Evolutionary conservation across 106 monocot genomes (phyloP).

Genomic region (Chionographis japonica): DNA sequence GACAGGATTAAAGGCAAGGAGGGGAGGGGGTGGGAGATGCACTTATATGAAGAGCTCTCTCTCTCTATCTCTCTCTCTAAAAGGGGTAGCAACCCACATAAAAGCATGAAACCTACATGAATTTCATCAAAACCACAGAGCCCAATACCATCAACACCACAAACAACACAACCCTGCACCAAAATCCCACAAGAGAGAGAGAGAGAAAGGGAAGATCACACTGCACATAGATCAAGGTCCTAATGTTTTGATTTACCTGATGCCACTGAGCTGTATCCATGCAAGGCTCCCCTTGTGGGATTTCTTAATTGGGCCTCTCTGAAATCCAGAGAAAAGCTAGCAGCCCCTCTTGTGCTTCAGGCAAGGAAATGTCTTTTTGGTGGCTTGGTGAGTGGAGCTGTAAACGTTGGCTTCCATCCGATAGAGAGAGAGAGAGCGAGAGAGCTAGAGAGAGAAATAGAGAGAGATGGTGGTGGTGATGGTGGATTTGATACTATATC

Average conservation of each 20-base stretch:
- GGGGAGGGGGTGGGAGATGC: constrained; percentile 11
- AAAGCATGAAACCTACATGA: too few species aligned
- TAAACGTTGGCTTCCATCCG: constrained; percentile 4
- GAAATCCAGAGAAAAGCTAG: constrained; percentile 3
- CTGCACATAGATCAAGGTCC: too few species aligned
- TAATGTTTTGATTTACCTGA: constrained; percentile 17
- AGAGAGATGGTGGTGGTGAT: too few species aligned
- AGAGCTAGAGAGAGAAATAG: background rate
- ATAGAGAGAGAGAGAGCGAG: background rate
- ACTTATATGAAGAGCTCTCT: constrained; percentile 6
- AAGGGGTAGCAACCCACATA: too few species aligned
- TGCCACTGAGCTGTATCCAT: constrained; percentile 46
- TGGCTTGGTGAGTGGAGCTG: constrained; percentile 4
- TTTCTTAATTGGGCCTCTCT: background rate
- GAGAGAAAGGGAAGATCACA: background rate
- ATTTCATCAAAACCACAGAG: too few species aligned
- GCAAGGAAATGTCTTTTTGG: background rate
- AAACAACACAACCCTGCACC: background rate
- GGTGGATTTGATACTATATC: too few species aligned
- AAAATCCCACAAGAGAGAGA: background rate
- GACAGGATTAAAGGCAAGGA: constrained; percentile 21
- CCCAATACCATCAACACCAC: too few species aligned
- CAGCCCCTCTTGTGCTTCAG: background rate
- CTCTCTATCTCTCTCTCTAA: background rate
- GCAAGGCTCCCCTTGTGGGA: background rate